Evolutionary conservation across 495 filamentous ascomycete genomes (phyloP).

Genomic region (Hypoxylon crocopeplum): DNA sequence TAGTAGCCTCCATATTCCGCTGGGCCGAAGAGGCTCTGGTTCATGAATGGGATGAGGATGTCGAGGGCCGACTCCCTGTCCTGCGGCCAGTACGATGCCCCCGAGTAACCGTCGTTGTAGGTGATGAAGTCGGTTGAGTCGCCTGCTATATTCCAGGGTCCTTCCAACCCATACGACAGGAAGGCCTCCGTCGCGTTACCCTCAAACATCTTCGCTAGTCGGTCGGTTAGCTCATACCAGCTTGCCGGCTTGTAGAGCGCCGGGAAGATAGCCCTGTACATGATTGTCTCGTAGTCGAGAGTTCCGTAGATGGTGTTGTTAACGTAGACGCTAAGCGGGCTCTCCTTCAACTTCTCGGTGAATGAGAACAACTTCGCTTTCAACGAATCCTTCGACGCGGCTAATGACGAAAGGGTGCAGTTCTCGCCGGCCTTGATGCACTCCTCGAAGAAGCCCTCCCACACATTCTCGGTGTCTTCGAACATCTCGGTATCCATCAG

Average conservation of each 20-base stretch:
- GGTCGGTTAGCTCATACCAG: constrained; percentile 46
- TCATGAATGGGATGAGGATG: constrained; percentile 38
- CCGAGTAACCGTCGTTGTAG: constrained; percentile 45
- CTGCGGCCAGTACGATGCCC: constrained; percentile 38
- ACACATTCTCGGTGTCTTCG: constrained; percentile 46
- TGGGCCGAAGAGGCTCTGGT: constrained; percentile 36
- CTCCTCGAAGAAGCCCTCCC: constrained; percentile 51
- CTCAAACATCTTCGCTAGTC: constrained; percentile 43
- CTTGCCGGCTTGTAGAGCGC: constrained; percentile 46
- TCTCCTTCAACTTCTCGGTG: constrained; percentile 35
- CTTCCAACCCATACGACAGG: constrained; percentile 38
- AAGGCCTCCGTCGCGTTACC: constrained; percentile 53
- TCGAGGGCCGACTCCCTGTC: constrained; percentile 35
- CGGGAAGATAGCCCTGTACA: constrained; percentile 45
- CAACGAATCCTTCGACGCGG: constrained; percentile 40
- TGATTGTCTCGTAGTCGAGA: constrained; percentile 45
- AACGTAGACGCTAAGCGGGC: constrained; percentile 50
- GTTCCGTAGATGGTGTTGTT: constrained; percentile 48
- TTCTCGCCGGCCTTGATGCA: constrained; percentile 48
- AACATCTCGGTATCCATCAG: constrained; percentile 38
- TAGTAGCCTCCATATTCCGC: constrained; percentile 40
- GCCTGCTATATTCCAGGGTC: constrained; percentile 8
- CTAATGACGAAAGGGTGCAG: constrained; percentile 46
- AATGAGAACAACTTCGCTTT: constrained; percentile 35
- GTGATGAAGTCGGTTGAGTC: constrained; percentile 36